These are phyloP conservation scores for Fusarium sororula DNA, from an alignment of 2,329 filamentous ascomycete genomes.

Conservation along the genomic window DNA sequence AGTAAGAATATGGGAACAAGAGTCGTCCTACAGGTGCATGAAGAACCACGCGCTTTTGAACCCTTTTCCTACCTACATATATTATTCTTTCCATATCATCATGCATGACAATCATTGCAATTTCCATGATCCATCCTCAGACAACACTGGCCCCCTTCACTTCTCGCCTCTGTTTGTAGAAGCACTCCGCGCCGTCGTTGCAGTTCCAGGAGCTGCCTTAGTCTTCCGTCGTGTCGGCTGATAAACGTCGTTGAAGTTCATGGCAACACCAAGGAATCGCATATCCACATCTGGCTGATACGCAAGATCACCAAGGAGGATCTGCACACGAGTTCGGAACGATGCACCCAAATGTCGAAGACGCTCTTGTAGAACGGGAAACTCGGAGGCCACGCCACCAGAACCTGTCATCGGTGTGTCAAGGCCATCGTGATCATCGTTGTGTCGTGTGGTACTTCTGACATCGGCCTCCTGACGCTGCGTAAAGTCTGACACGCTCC, in stretches of 20 bases:
- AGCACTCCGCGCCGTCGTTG: slow-evolving; percentile 32
- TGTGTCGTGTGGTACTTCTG: slow-evolving; percentile 68
- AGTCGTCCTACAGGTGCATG: neutral
- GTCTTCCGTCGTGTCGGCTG: slow-evolving; percentile 75
- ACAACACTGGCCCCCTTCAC: slow-evolving; percentile 25
- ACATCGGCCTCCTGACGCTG: slow-evolving; percentile 86
- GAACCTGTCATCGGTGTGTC: slow-evolving; percentile 40
- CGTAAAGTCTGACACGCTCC: slow-evolving; percentile 94
- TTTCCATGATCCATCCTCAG: slow-evolving; percentile 3
- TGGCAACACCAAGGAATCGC: slow-evolving; percentile 93
- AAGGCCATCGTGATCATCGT: slow-evolving; percentile 36
- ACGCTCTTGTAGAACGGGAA: slow-evolving; percentile 79
- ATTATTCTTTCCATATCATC: neutral
- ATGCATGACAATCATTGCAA: neutral
- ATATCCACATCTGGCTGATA: slow-evolving; percentile 96
- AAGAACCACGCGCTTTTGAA: slow-evolving; percentile 1
- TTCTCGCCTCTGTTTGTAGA: slow-evolving; percentile 37
- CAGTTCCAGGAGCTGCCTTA: slow-evolving; percentile 46
- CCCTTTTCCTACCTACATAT: slow-evolving; percentile 1
- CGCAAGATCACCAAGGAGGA: slow-evolving; percentile 87
- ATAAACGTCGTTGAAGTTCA: slow-evolving; percentile 99
- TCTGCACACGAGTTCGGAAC: slow-evolving; percentile 80
- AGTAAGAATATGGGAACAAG: neutral
- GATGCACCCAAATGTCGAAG: slow-evolving; percentile 76
- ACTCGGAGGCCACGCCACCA: slow-evolving; percentile 70